Evolutionary conservation across 495 filamentous ascomycete genomes (phyloP), one percentile per base, ranked within the genome.

Genomic region (Aspergillus cristatus): DNA sequence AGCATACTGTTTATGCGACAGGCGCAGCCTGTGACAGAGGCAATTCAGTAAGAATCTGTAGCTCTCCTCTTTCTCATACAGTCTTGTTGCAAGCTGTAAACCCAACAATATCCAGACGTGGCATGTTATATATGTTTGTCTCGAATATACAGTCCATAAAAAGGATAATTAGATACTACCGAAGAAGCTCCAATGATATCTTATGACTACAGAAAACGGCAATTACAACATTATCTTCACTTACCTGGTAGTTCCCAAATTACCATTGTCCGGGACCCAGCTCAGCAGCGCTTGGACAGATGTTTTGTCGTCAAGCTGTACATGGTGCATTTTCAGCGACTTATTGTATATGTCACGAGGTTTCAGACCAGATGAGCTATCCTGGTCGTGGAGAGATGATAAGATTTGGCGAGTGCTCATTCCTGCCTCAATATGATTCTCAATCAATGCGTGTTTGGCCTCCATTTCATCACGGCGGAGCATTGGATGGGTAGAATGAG

Each of bases 51-150:
- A 6, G 14, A 15, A 33, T 4, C 17, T 14, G 15, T 34, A 34
- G 26, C 12, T 14, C 28, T 18, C 7, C 16, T 40, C 16, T 12
- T 37, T 10, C 35, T 37, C 35, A 18, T 40, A 44, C 44, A 1
- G 45, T 34, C 13, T 10, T 35, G 20, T 40, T 35, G 3, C 26
- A 12, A 3, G 24, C 20, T 2, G 39, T 38, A 18, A 41, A 13
- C 10, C 40, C 40, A 30, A 37, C 14, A 15, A 46, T 46, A 29
- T 46, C 3, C 4, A 46, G 33, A 4, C 45, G 28, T 24, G 43
- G 43, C 34, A 46, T 36, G 18, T 34, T 32, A 28, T 48, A 49
- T 12, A 15, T 16, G 28, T 49, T 49, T 7, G 44, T 42, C 16
- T 42, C 31, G 16, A 47, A 47, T 7, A 43, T 49, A 26, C 18